These are phyloP conservation scores for Trichoderma sp. DNA, from an alignment of 2,329 filamentous ascomycete genomes.

Conservation along the genomic window DNA sequence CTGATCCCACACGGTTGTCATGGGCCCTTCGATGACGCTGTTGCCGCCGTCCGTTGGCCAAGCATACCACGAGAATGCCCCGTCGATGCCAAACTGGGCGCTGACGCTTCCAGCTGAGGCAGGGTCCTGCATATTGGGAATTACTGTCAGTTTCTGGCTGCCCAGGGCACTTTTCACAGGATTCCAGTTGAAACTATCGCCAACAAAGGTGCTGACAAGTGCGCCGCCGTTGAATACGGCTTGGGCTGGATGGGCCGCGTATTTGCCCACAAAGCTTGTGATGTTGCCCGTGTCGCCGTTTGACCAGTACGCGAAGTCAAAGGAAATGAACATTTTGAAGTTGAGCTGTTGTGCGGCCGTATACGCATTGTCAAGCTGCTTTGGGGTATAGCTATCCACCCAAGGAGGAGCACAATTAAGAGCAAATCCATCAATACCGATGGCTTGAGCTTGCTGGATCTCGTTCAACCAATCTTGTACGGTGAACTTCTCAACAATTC, in stretches of 20 bases:
- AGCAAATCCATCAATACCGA: constrained; percentile 29
- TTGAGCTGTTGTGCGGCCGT: constrained; percentile 24
- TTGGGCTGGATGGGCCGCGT: constrained; percentile 25
- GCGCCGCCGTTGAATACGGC: constrained; percentile 27
- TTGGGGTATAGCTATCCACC: constrained; percentile 27
- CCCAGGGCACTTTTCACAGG: constrained; percentile 25
- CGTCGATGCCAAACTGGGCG: constrained; percentile 25
- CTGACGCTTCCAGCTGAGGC: constrained; percentile 14
- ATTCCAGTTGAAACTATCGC: constrained; percentile 29
- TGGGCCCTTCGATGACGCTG: constrained; percentile 26
- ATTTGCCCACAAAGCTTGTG: constrained; percentile 24
- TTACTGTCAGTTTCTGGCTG: constrained; percentile 26
- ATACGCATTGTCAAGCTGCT: constrained; percentile 28
- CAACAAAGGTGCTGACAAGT: constrained; percentile 29
- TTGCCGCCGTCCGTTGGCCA: constrained; percentile 30
- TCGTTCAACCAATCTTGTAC: constrained; percentile 27
- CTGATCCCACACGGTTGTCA: constrained; percentile 28
- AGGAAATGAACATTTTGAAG: constrained; percentile 30
- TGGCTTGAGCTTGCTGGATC: constrained; percentile 27
- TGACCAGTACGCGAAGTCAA: constrained; percentile 30
- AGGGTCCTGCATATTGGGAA: constrained; percentile 28
- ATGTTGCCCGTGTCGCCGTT: constrained; percentile 26
- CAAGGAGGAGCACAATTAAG: constrained; percentile 28
- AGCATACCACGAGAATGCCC: constrained; percentile 29
- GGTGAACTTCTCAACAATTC: constrained; percentile 27